Base-by-base conservation (phyloP, 164 flowering plant genomes). In the Euptelea pleiosperma region DNA sequence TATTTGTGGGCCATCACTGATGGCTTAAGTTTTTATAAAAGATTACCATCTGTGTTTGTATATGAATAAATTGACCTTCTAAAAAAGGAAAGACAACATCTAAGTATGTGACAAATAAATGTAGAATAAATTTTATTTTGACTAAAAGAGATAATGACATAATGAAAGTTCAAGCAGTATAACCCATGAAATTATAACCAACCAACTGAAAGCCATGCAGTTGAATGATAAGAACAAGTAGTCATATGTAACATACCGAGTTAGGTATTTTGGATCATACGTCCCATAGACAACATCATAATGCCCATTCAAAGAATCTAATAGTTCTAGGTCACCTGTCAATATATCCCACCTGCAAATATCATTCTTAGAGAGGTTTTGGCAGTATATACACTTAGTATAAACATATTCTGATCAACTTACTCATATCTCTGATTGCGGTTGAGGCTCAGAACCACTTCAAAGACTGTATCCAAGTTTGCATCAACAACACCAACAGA, bases 321-420 rank as follows among this genome's bases (percentile, higher is more conserved):
- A 55, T 34, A 90, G 68, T 75, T 93, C 89, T 60, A 90, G 70
- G 71, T 93, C 96, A 64, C 84, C 77, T 19, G 88, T 90, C 69
- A 93, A 51, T 64, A 77, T 71, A 72, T 93, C 97, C 99, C 99
- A 93, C 84, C 98, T 93, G 91, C 58, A 70, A 67, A 66, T 52
- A 68, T 60, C 67, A 58, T 60, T 57, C 57, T 73, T 46, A 68
- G 68, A 77, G 43, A 68, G 12, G 45, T 2, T 24, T 1, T 47
- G 64, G 21, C 26, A 43, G 58, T 18, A 67, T 41, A 58, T 5
- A 37, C 46, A 45, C 9, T 6, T 11, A 15, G 6, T 25, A 10
- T 6, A 36, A 68, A 44, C 5, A 24, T 12, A 36, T 30, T 37
- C 41, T 24, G 22, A 55, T 53, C 41, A 59, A 68, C 91, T 71